Conservation (phyloP, 2,329 filamentous ascomycete species). For the Beauveria brongniartii region DNA sequence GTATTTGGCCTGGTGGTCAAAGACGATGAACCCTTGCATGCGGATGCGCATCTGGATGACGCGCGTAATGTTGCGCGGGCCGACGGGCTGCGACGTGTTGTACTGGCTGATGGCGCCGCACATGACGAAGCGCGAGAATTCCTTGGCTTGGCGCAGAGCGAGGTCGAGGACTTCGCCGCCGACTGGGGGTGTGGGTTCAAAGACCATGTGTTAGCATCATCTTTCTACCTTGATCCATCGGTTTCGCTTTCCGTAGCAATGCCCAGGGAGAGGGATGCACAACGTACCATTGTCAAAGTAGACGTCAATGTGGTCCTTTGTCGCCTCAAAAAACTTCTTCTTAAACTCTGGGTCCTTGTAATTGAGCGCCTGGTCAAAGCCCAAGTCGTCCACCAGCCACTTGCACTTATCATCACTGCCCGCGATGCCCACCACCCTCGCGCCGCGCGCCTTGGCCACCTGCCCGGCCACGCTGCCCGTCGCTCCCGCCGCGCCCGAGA, state of each 20-base stretch:
- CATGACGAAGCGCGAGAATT: slow-evolving; percentile 59
- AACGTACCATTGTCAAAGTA: slow-evolving; percentile 58
- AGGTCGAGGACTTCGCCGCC: slow-evolving; percentile 64
- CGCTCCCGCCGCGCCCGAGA: slow-evolving; percentile 69
- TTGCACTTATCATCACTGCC: slow-evolving; percentile 59
- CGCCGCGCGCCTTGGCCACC: slow-evolving; percentile 66
- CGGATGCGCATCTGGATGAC: slow-evolving; percentile 48
- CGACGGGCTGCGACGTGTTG: slow-evolving; percentile 47
- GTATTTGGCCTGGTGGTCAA: slow-evolving; percentile 58
- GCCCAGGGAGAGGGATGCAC: not conserved
- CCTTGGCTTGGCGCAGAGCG: slow-evolving; percentile 54
- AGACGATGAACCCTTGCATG: slow-evolving; percentile 67
- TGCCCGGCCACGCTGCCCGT: slow-evolving; percentile 71
- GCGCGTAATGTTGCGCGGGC: slow-evolving; percentile 48
- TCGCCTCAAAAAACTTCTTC: slow-evolving; percentile 51
- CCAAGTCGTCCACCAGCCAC: slow-evolving; percentile 56
- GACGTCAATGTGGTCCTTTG: slow-evolving; percentile 53
- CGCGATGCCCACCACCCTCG: slow-evolving; percentile 54
- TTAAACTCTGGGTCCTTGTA: slow-evolving; percentile 59
- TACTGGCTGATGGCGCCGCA: slow-evolving; percentile 67
- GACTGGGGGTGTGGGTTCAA: slow-evolving; percentile 27
- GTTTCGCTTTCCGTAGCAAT: too few relatives aligned
- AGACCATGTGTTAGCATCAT: not conserved
- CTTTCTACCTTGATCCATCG: not conserved
- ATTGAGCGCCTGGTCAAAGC: slow-evolving; percentile 60